Base-by-base conservation (phyloP, 2,329 filamentous ascomycete genomes). In the Mollisia scopiformis region DNA sequence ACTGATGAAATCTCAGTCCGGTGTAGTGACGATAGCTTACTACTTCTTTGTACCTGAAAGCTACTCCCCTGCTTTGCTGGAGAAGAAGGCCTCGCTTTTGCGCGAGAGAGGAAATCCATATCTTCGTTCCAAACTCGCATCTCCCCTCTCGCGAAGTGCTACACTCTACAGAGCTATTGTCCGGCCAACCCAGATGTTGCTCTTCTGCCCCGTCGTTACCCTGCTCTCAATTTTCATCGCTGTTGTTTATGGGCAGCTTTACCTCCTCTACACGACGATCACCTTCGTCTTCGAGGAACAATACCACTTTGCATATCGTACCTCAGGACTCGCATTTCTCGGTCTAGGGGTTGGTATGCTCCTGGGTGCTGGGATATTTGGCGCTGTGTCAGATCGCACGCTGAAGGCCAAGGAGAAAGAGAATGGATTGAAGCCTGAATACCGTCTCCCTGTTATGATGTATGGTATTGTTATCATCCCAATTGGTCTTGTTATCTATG, bases 181-280 rank as follows among this genome's bases (percentile, higher is more conserved):
- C 14, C 78, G 82, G 3, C 81, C 82, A 2, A 62, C 79, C 47
- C 81, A 80, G 67, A 68, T 76, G 62, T 64, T 72, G 16, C 57
- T 65, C 43, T 62, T 66, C 30, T 73, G 74, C 49, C 72, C 73
- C 2, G 71, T 75, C 43, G 71, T 74, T 3, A 19, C 77, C 1
- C 68, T 77, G 3, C 74, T 83, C 63, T 76, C 77, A 0, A 30
- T 82, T 0, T 84, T 83, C 59, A 72, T 83, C 3, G 78, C 77
- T 0, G 73, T 83, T 0, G 66, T 82, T 0, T 84, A 84, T 61
- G 78, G 81, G 25, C n/a, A 37, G 13, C 73, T 84, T 0, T 84
- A 83, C 66, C 80, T 79, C 0, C 80, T 84, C 50, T 73, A 84
- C 1, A 75, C 79, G 2, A 80, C 82, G 1, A 82, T 79, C 68